phyloP scores from a whole-genome alignment of 2,329 filamentous ascomycete genomes.

The Cytospora mali region DNA sequence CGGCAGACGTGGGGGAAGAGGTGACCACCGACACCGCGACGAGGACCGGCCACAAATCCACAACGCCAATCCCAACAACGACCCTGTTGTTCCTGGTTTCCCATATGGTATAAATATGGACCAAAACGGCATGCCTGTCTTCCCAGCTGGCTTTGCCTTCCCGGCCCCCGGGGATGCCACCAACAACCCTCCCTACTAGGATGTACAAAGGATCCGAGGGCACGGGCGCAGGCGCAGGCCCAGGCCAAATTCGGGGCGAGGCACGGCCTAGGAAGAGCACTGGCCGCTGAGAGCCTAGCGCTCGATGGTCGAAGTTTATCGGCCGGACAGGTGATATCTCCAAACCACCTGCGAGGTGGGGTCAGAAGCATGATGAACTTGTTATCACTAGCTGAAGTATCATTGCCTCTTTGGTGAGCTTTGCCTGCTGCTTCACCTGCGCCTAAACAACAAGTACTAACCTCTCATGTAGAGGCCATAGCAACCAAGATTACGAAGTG shows the following conservation, averaged over 20 bases:
- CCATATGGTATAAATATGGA: constrained; percentile 49
- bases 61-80: constrained; percentile 30
- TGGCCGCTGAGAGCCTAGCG: neutral
- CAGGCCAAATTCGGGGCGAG: neutral
- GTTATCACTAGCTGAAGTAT: neutral
- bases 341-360: neutral
- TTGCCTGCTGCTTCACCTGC: neutral
- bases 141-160: constrained; percentile 50
- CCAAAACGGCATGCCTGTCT: constrained; percentile 53
- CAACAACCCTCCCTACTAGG: constrained; percentile 27
- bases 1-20: constrained; percentile 27
- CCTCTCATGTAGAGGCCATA: neutral
- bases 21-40: constrained; percentile 33
- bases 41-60: constrained; percentile 34
- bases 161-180: constrained; percentile 29
- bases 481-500: neutral
- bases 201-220: neutral
- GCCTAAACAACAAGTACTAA: neutral
- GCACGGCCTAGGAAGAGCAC: neutral
- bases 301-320: neutral
- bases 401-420: neutral
- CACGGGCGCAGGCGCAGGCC: neutral
- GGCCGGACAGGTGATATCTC: neutral
- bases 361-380: neutral
- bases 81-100: constrained; percentile 40